Base-by-base conservation (phyloP, 2,329 filamentous ascomycete species). In the Blastomyces emzantsi region DNA sequence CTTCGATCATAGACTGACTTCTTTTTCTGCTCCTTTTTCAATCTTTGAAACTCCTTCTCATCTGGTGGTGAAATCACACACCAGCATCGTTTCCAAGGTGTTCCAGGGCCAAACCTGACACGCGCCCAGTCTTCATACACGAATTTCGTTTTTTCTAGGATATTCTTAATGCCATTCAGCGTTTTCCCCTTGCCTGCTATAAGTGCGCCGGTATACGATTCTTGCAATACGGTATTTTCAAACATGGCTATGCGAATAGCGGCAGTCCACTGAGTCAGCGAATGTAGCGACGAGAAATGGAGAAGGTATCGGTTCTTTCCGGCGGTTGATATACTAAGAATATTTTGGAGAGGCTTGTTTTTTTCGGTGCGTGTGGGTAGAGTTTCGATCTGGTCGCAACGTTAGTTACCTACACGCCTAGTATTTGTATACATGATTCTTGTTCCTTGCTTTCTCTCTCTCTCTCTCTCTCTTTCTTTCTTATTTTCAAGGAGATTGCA, bases 41-140 rank as follows among this genome's bases (percentile, higher is more conserved):
- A 80, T 74, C 91, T 96, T 68, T 88, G 85, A 68, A 87, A 87
- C 70, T 96, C 91, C 78, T 97, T 99, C 78, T 97, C 92, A 71
- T 96, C 90, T 0, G 94, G 93, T 2, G 93, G 94, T 7, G 86
- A 85, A 64, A 97, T 90, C 62, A 97, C 92, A 75, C 92, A 97
- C 92, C 93, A 99, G 76, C 92, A 99, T 49, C 93, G 88, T 72
- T 90, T 87, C 94, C 94, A 99, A 0, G 93, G 92, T 11, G 94
- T 96, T 57, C 94, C 94, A 41, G 94, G 92, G 51, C 94, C 94
- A 71, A 99, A 99, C 65, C 94, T 85, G 61, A 99, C 94, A 66
- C 94, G 85, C 22, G 92, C 92, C 94, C 94, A 99, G 72, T 96
- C 92, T 73, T 96, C 92, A 51, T 90, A 85, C 69, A 87, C 88